Evolutionary conservation across 106 monocot genomes (phyloP), one percentile per base, ranked within the genome.

Genomic region (Allium sativum): DNA sequence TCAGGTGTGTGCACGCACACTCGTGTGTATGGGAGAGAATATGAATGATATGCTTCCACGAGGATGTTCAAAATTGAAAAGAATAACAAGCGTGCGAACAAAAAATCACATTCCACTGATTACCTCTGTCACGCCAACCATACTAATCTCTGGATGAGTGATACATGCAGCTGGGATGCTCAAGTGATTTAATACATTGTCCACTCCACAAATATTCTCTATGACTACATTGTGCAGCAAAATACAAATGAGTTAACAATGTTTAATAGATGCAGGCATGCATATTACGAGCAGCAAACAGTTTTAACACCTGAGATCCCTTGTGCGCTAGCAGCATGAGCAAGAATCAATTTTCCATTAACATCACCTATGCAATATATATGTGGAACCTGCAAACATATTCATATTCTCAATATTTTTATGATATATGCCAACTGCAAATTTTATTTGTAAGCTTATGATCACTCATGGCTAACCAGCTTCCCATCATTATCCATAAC

Each of bases 311-410:
- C 96, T 77, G 96, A 96, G 41, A 96, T 96, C 48, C 96, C 96
- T 64, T 96, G 96, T 55, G 96, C 96, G 74, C 91, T 91, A 20
- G 96, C 96, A 64, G 87, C 96, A 82, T 96, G 96, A 80, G 96
- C 96, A 73, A 96, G 90, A 90, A 96, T 96, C 79, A 96, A 67
- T 84, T 91, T 96, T 17, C 96, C 96, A 78, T 96, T 91, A 21
- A 90, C 96, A 72, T 96, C 96, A 60, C 96, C 96, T 65, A 96
- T 96, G 73, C 91, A 91, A 61, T 87, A 96, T 62, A 96, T 68
- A 81, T 96, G 77, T 52, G 96, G 96, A 53, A 91, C 82, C 96
- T 96, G 61, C 7, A 68, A 58, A 45, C 22, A 48, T 31, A 45
- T 51, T 45, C 8, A 3, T 50, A 50, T 15, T 9, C 8, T 7